Base-by-base conservation (phyloP, 371 early-diverging fungal species). In the Mucor circinelloides region DNA sequence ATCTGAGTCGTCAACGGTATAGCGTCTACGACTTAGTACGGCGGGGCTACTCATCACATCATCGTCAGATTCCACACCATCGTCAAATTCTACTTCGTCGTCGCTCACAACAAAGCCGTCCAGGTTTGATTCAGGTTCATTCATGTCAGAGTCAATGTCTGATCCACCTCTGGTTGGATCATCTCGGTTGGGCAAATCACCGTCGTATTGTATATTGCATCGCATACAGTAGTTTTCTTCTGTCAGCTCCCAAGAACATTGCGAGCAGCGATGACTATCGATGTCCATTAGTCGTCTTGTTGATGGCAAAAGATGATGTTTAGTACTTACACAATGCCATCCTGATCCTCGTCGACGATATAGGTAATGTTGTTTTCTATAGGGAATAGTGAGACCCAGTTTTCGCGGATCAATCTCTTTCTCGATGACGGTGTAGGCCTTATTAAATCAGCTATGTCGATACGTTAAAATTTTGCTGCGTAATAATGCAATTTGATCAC, bases 171-270 rank as follows among this genome's bases (percentile, higher is more conserved):
- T 13, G 0, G 0, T 10, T 15, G 23, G 27, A n/a, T 25, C 25
- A 46, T 25, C 15, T 27, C 40, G 34, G 17, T 8, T 28, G 13
- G 21, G 32, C 12, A 17, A 2, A 4, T n/a, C 34, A 3, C 52
- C 30, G 15, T 42, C 46, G 19, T 68, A 62, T 31, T 56, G 46
- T 31, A 63, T 57, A 8, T 30, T 30, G 12, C 69, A 68, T 21
- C 46, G n/a, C 12, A 32, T 52, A 31, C 69, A 68, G 8, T 21
- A 57, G 10, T 58, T 46, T 9, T 63, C 52, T 36, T 57, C 69
- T 28, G 63, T 38, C 13, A 68, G 40, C 31, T 68, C 69, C 69
- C 69, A 68, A 17, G 38, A 50, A 31, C 69, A 68, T n/a, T 58
- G 42, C n/a, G 59, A 57, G 36, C 69, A 68, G 15, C 69, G 69